Conservation (phyloP, 2,329 filamentous ascomycete genomes). For the Pseudopyrenochaeta lycopersici region DNA sequence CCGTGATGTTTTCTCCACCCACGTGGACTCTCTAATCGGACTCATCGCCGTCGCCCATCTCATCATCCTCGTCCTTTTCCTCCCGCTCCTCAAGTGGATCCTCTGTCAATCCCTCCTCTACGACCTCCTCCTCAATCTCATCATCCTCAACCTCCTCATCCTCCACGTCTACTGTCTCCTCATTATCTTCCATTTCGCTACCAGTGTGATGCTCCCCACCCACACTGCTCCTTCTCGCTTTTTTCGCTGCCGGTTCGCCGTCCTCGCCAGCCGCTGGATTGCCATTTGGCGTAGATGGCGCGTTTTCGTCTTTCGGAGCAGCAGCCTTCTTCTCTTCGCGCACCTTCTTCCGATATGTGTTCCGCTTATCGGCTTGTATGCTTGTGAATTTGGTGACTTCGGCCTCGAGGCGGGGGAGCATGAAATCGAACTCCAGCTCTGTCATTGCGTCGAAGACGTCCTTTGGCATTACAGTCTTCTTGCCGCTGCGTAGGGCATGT, state of each 20-base stretch:
- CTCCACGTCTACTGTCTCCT: conserved; percentile 55
- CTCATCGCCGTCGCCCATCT: conserved; percentile 65
- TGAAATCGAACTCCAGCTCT: conserved; percentile 78
- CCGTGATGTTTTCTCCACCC: conserved; percentile 18
- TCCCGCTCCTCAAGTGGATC: conserved; percentile 56
- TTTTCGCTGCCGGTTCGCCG: conserved; percentile 60
- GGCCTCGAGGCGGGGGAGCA: conserved; percentile 74
- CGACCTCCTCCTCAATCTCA: conserved; percentile 64
- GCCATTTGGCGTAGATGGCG: too few species aligned
- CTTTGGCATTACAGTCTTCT: conserved; percentile 79
- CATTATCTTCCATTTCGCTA: conserved; percentile 49
- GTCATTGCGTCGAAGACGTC: conserved; percentile 81
- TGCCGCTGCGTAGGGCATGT: conserved; percentile 69
- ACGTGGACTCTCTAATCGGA: conserved; percentile 39
- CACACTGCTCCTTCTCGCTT: conserved; percentile 50
- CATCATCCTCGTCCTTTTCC: conserved; percentile 54
- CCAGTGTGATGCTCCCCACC: conserved; percentile 52
- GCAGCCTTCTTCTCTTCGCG: conserved; percentile 67
- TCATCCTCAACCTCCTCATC: conserved; percentile 63
- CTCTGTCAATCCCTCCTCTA: conserved; percentile 60
- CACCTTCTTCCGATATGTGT: conserved; percentile 74
- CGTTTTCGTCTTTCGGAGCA: conserved; percentile 19
- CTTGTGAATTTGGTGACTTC: conserved; percentile 81
- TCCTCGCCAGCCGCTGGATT: conserved; percentile 37
- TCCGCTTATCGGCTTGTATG: conserved; percentile 77